Base-by-base conservation (phyloP, 2,329 filamentous ascomycete species). In the Fusarium illudens region DNA sequence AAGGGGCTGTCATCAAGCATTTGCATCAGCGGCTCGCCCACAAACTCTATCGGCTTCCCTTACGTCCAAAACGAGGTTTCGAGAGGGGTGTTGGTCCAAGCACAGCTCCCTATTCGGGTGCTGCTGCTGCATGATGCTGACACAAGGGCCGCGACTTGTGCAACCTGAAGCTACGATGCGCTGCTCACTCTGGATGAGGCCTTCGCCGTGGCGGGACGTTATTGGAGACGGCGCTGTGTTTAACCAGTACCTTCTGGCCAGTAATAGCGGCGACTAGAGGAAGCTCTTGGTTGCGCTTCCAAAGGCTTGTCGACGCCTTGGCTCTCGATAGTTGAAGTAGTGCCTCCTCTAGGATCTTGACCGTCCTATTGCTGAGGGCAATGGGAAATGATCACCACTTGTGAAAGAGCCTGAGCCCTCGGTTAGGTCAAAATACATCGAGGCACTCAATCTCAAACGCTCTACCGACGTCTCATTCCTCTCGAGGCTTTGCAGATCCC, bases 151-250 rank as follows among this genome's bases (percentile, higher is more conserved):
- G 19, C 34, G 33, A 19, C 27, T 37, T 17, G 13, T 37, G n/a
- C 32, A 39, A n/a, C 34, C 33, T 30, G 22, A 60, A 42, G 34
- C 30, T 29, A 22, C 17, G 48, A 50, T 22, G 29, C 37, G 54
- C 19, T 19, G 20, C 32, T 29, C 15, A 15, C n/a, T 32, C 65
- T 62, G 58, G 17, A 17, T 20, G 56, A 60, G 42, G 53, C 62
- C 15, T 66, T 42, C 53, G n/a, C 33, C 34, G 65, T 69, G 66
- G 66, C 66, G 66, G 53, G 51, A 67, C 58, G 62, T 68, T 63
- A 54, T 62, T 39, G 50, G 42, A 57, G 63, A 39, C 39, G 34
- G 53, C 44, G 53, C 33, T 33, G 36, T 49, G 55, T 42, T 60
- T 50, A 66, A 46, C 33, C 22, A 29, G 53, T 42, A 29, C n/a